phyloP scores from a whole-genome alignment of 1,139 yeast genomes.

The Suhomyces guaymorum region DNA sequence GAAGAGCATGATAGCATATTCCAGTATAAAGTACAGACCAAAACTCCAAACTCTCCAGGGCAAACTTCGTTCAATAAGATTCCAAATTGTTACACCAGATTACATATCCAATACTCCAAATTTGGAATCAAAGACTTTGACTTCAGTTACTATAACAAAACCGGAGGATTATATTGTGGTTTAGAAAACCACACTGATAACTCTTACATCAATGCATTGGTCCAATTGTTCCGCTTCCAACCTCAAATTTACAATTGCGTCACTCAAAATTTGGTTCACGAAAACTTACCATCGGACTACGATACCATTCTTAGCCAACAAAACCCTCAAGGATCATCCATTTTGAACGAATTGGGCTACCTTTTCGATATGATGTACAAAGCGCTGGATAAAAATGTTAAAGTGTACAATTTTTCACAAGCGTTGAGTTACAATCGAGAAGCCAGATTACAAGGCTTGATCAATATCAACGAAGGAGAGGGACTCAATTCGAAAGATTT shows the following conservation, averaged over 20 bases:
- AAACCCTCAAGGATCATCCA: constrained; percentile 50
- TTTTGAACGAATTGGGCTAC: constrained; percentile 82
- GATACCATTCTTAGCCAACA: constrained; percentile 24
- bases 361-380: constrained; percentile 88
- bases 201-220: constrained; percentile 73
- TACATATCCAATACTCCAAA: constrained; percentile 79
- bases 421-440: constrained; percentile 46
- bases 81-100: constrained; percentile 74
- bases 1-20: constrained; percentile 29
- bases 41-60: constrained; percentile 6
- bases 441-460: constrained; percentile 51
- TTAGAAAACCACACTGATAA: constrained; percentile 84
- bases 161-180: constrained; percentile 65
- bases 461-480: constrained; percentile 50
- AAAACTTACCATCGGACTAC: constrained; percentile 52
- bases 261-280: constrained; percentile 55
- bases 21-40: constrained; percentile 22
- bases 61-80: constrained; percentile 15
- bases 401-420: constrained; percentile 68
- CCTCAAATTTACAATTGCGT: constrained; percentile 71
- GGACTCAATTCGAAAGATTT: constrained; percentile 37
- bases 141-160: constrained; percentile 77
- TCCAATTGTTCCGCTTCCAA: constrained; percentile 81
- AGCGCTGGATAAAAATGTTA: constrained; percentile 70
- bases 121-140: constrained; percentile 96